These are phyloP conservation scores for Pseudozyma hubeiensis DNA, from an alignment of 1,284 basidiomycete genomes.

Conservation along the genomic window DNA sequence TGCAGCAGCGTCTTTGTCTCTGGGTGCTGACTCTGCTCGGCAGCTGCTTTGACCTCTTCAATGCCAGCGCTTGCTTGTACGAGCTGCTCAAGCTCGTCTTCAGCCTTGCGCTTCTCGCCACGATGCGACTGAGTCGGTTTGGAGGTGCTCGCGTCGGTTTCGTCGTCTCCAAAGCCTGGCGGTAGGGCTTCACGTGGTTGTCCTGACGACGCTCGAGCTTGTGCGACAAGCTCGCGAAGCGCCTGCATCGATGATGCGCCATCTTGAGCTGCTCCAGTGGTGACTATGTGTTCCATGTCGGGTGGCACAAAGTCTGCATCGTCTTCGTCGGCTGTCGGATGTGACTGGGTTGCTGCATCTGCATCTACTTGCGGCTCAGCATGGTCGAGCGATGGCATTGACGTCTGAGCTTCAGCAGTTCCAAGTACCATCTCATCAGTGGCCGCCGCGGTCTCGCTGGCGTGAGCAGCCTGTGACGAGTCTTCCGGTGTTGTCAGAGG, in stretches of 20 bases:
- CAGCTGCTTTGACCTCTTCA: slow-evolving; percentile 33
- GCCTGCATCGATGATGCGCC: slow-evolving; percentile 34
- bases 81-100: slow-evolving; percentile 34
- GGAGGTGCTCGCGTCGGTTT: slow-evolving; percentile 1
- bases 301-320: slow-evolving; percentile 36
- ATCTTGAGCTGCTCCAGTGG: slow-evolving; percentile 38
- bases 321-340: slow-evolving; percentile 3
- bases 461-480: no score
- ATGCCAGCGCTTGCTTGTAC: slow-evolving; percentile 21
- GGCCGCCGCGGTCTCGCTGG: no score
- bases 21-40: slow-evolving; percentile 40
- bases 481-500: neutral
- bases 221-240: slow-evolving; percentile 41
- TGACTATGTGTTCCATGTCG: slow-evolving; percentile 47
- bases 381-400: neutral
- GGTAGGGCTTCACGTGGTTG: slow-evolving; percentile 39
- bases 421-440: neutral
- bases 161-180: slow-evolving; percentile 39
- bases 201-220: slow-evolving; percentile 39
- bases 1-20: slow-evolving; percentile 40
- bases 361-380: neutral
- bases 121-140: slow-evolving; percentile 8
- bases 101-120: slow-evolving; percentile 37
- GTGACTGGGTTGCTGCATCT: neutral
- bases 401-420: neutral